phyloP scores from a whole-genome alignment of 371 early-diverging fungal genomes.

The Phascolomyces articulosus region DNA sequence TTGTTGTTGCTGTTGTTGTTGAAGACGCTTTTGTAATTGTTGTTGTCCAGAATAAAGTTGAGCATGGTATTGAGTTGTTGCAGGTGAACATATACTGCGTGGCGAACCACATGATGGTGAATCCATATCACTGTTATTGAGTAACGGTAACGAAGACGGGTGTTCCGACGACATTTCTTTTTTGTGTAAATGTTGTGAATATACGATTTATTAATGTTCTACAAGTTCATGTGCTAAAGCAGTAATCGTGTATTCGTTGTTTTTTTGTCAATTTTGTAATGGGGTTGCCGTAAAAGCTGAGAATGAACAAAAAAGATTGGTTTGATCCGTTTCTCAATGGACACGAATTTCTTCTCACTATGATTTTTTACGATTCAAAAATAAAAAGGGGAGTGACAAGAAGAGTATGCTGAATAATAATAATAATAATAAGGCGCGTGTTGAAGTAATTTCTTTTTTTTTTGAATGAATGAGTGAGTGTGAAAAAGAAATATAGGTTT shows the following conservation, averaged over 20 bases:
- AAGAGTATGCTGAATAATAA: no score
- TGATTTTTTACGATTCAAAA: no score
- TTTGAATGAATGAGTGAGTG: no score
- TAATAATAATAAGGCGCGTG: no score
- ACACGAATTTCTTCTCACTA: no score
- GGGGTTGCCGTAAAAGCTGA: not conserved
- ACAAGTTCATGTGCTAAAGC: slow-evolving; percentile 4
- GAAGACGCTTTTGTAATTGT: slow-evolving; percentile 35
- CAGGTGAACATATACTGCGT: slow-evolving; percentile 18
- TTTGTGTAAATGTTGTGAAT: no score
- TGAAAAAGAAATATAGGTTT: no score
- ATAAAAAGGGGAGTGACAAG: no score
- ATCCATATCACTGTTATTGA: not conserved
- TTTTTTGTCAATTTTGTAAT: no score
- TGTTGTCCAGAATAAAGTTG: slow-evolving; percentile 45
- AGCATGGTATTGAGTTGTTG: slow-evolving; percentile 53
- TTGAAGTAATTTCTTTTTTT: no score
- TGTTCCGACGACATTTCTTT: slow-evolving; percentile 14
- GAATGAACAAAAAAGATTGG: not conserved
- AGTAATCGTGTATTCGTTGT: not conserved
- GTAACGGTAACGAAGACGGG: slow-evolving; percentile 16
- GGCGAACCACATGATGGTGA: slow-evolving; percentile 6
- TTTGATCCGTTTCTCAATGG: not conserved
- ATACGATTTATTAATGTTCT: no score
- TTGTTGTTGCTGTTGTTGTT: slow-evolving; percentile 25